Evolutionary conservation across 176 grass and related monocot species (phyloP).

Genomic region (Rhipidocladum racemiflorum): DNA sequence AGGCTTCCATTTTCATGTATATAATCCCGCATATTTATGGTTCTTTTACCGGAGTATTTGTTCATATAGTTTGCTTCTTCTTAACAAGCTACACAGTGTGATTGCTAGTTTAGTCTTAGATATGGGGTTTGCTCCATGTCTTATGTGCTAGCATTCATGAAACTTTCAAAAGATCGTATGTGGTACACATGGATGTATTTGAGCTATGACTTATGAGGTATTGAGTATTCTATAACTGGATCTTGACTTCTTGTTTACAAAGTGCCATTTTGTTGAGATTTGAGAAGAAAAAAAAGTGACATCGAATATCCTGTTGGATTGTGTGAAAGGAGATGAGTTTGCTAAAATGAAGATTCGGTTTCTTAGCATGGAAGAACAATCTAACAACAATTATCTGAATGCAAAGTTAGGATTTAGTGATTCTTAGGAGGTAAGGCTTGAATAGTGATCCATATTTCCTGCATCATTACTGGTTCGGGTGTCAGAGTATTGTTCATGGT

Average conservation of each 20-base stretch:
- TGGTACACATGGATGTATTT: neutral
- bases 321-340: neutral
- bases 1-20: neutral
- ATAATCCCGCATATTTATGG: neutral
- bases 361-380: neutral
- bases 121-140: neutral
- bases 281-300: neutral
- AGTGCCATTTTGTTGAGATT: neutral
- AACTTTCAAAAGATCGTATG: neutral
- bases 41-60: neutral
- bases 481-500: neutral
- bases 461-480: neutral
- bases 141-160: neutral
- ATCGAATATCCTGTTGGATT: neutral
- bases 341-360: neutral
- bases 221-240: neutral
- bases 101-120: neutral
- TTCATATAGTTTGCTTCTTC: neutral
- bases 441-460: neutral
- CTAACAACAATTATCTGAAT: neutral
- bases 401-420: neutral
- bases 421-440: neutral
- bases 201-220: no score
- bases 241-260: neutral
- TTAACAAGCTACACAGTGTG: neutral